These are phyloP conservation scores for Lactarius vividus DNA, from an alignment of 768 basidiomycete genomes.

Conservation along the genomic window DNA sequence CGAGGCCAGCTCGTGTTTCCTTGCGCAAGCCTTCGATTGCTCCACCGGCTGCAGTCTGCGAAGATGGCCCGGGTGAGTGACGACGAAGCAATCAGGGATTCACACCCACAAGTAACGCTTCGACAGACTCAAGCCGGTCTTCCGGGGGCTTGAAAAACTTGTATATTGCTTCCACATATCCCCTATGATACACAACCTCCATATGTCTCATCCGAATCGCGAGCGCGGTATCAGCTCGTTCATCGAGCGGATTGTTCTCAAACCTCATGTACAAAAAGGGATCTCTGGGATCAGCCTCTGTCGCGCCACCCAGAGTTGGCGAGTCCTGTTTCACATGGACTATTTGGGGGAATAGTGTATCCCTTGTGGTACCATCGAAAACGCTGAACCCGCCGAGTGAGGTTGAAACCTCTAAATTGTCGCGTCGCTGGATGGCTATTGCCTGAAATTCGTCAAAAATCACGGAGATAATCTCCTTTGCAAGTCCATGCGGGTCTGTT, in stretches of 20 bases:
- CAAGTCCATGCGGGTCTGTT: constrained; percentile 61
- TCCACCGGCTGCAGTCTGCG: constrained; percentile 83
- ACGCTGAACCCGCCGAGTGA: constrained; percentile 85
- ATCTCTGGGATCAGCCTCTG: constrained; percentile 35
- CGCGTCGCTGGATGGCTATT: constrained; percentile 76
- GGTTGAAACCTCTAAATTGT: constrained; percentile 81
- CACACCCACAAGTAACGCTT: constrained; percentile 73
- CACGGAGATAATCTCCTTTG: constrained; percentile 76
- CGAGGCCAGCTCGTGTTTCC: constrained; percentile 91
- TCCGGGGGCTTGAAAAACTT: constrained; percentile 92
- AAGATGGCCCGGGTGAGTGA: constrained; percentile 4
- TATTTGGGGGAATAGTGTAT: constrained; percentile 84
- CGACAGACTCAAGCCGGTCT: constrained; percentile 93
- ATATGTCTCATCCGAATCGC: constrained; percentile 89
- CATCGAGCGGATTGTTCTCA: constrained; percentile 89
- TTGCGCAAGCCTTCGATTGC: constrained; percentile 91
- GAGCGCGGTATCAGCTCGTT: constrained; percentile 86
- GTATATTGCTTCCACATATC: constrained; percentile 89
- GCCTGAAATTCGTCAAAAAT: constrained; percentile 87
- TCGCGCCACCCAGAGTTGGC: not conserved
- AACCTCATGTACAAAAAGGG: constrained; percentile 90
- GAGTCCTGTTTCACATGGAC: constrained; percentile 60
- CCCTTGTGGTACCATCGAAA: constrained; percentile 83
- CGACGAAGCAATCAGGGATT: constrained; percentile 20
- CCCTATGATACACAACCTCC: constrained; percentile 95